Conservation (phyloP, 176 grass and related monocot genomes). For the Avena eriantha region DNA sequence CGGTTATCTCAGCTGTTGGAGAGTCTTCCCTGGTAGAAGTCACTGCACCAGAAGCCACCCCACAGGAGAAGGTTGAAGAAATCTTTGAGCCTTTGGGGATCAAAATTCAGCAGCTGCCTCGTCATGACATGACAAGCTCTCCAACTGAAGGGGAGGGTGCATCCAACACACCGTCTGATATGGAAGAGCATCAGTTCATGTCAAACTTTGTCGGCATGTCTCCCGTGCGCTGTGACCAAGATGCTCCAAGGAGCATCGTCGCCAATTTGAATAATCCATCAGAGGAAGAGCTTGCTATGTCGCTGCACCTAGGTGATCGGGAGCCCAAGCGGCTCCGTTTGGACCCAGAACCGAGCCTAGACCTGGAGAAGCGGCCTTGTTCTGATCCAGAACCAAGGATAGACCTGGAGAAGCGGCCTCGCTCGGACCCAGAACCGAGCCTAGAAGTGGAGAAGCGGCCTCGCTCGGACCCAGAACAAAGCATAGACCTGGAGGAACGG, state of each 20-base stretch:
- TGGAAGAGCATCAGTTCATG: slow-evolving; percentile 96
- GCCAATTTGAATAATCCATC: slow-evolving; percentile 68
- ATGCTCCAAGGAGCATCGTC: slow-evolving; percentile 57
- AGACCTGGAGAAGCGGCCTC: slow-evolving; percentile 53
- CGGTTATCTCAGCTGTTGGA: slow-evolving; percentile 57
- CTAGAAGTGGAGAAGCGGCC: slow-evolving; percentile 72
- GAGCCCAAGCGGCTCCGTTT: slow-evolving; percentile 69
- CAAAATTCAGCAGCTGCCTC: slow-evolving; percentile 71
- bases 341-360: slow-evolving; percentile 45
- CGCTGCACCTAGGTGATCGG: slow-evolving; percentile 78
- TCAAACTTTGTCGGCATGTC: slow-evolving; percentile 71
- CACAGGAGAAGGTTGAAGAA: slow-evolving; percentile 65
- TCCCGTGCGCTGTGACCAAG: slow-evolving; percentile 50
- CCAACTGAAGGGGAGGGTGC: slow-evolving; percentile 65
- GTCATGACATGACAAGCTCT: slow-evolving; percentile 41
- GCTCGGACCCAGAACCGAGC: slow-evolving; percentile 40
- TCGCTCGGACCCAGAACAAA: slow-evolving; percentile 41
- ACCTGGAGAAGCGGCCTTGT: slow-evolving; percentile 48
- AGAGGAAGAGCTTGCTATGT: slow-evolving; percentile 82
- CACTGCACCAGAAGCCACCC: slow-evolving; percentile 39
- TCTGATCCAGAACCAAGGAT: not conserved
- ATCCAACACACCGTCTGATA: slow-evolving; percentile 41
- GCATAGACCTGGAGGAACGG: slow-evolving; percentile 58
- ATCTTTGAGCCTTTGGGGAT: slow-evolving; percentile 78
- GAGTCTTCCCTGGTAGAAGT: slow-evolving; percentile 60